Conservation (phyloP, 768 basidiomycete species). For the Scleroderma citrinum region DNA sequence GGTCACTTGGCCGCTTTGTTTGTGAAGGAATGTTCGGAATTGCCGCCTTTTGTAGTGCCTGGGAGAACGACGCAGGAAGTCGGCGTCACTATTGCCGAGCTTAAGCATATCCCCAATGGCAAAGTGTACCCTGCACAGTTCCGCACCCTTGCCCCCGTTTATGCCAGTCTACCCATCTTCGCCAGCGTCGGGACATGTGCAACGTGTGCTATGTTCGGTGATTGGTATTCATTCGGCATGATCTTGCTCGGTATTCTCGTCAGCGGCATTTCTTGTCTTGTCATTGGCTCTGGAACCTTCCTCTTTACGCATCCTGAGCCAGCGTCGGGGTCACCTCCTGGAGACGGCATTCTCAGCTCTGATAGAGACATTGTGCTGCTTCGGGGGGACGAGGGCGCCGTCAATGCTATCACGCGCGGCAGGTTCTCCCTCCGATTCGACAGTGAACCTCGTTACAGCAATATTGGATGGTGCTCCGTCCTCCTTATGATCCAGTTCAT, state of each 20-base stretch:
- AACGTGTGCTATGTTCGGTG: constrained; percentile 10
- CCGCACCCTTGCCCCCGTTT: not conserved
- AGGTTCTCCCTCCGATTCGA: not conserved
- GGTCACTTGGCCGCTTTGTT: constrained; percentile 17
- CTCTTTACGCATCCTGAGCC: not conserved
- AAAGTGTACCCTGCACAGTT: constrained; percentile 1
- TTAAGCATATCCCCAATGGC: constrained; percentile 1
- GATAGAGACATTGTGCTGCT: constrained; percentile 4
- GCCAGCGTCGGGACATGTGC: constrained; percentile 11
- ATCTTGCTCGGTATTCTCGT: constrained; percentile 26
- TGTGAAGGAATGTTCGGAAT: constrained; percentile 5
- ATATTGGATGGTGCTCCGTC: constrained; percentile 21
- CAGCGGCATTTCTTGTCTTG: constrained; percentile 21
- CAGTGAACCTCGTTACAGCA: constrained; percentile 2
- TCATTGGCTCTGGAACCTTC: constrained; percentile 20
- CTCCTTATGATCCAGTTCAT: constrained; percentile 26
- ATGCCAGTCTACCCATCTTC: constrained; percentile 12
- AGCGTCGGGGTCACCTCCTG: constrained; percentile 7
- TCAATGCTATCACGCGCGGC: not conserved
- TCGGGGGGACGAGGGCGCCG: constrained; percentile 12
- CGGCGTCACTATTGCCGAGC: constrained; percentile 14
- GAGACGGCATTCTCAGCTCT: constrained; percentile 14
- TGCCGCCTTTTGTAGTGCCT: not conserved
- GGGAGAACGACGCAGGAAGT: constrained; percentile 6
- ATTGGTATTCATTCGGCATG: constrained; percentile 26